Base-by-base conservation (phyloP, 176 grass and related monocot species). In the Musa itinerans region DNA sequence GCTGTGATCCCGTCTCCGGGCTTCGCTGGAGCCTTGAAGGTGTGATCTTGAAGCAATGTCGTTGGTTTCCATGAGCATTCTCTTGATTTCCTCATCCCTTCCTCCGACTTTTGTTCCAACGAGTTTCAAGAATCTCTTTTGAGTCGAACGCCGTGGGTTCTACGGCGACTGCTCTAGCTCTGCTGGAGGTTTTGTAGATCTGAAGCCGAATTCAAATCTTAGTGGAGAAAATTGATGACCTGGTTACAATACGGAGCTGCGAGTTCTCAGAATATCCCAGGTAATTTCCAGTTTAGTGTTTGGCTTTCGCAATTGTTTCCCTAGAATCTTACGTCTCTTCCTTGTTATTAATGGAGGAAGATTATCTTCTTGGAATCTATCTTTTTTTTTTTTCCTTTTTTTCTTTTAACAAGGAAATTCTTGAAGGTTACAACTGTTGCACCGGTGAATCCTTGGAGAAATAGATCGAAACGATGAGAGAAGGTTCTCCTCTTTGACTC, bases 41-140 rank as follows among this genome's bases (percentile, higher is more conserved):
- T 50, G 48, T 70, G 9, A 50, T 70, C 48, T 70, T 51, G 43
- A 52, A 22, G 68, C 68, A 70, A 70, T 70, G 68, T 48, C 48
- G 17, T 70, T 70, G 29, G 43, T 70, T 70, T 70, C 34, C 68
- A 10, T 4, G 43, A n/a, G 8, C 48, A 25, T 21, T 70, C 15
- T 70, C 68, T 51, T 48, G 43, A 48, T 70, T 50, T 70, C 9
- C 68, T 2, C 68, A 50, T 17, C 2, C 14, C 8, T 10, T 1
- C 9, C 68, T 51, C 51, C 68, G 19, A 11, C 51, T 51, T 70
- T 48, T 21, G 48, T 17, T 20, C 8, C 68, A 43, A 43, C 48
- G 22, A 43, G 34, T 5, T 43, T 43, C 34, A 43, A 43, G 11
- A 11, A 10, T 19, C 67, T 2, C 22, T 69, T 69, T 48, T 17